Percentiles rank a stretch among this genome's conserved stretches.
phyloP scores from a whole-genome alignment of 2,329 filamentous ascomycete species.

The Penicillium sclerotiorum region DNA sequence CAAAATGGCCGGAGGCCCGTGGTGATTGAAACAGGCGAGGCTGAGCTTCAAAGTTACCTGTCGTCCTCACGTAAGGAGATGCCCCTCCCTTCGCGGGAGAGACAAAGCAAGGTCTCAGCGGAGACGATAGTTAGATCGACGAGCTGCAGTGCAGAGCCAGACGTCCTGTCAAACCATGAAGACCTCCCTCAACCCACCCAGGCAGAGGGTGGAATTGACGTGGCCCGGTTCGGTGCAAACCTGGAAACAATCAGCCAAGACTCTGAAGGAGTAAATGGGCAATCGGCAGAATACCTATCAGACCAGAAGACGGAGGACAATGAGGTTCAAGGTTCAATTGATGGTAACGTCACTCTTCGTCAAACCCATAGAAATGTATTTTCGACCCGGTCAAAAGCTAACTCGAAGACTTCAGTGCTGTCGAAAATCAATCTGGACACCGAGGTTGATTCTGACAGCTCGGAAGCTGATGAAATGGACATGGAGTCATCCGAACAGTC shows the following conservation, averaged over 20 bases:
- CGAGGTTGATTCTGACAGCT: slow-evolving; percentile 7
- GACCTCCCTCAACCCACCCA: background rate
- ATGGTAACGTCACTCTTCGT: slow-evolving; percentile 11
- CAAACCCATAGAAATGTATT: too few species aligned
- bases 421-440: slow-evolving; percentile 21
- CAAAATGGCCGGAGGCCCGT: slow-evolving; percentile 20
- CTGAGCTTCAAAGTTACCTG: slow-evolving; percentile 15
- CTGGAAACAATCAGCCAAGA: background rate
- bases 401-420: slow-evolving; percentile 18
- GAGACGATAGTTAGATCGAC: background rate
- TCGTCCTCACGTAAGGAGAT: too few species aligned
- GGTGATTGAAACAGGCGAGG: slow-evolving; percentile 16
- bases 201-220: background rate
- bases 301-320: slow-evolving; percentile 3
- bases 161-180: too few species aligned
- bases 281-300: background rate
- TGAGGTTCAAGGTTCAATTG: slow-evolving; percentile 16
- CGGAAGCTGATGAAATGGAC: slow-evolving; percentile 17
- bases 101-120: background rate
- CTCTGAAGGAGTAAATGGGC: background rate
- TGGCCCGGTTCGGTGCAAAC: background rate
- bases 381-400: background rate
- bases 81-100: too few species aligned
- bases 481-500: slow-evolving; percentile 10
- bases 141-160: too few species aligned